Evolutionary conservation across 1,284 basidiomycete species (phyloP), one percentile per base, ranked within the genome.

Genomic region (Boletus sp.): DNA sequence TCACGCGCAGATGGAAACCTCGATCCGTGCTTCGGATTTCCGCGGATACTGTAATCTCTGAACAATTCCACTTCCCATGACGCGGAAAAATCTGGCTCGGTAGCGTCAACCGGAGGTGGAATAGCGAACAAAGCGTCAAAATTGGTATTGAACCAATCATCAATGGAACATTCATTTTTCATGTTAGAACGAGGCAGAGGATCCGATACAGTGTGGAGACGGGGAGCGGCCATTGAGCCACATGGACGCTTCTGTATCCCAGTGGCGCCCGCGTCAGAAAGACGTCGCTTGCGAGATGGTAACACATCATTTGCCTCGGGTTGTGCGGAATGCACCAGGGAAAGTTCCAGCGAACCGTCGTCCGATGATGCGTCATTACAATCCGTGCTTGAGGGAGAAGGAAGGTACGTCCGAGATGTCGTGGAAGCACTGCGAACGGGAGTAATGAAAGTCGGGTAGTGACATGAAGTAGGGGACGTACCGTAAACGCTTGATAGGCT

Each of bases 271-370:
- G 60, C 53, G 7, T 74, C 71, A 6, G 76, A 78, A 15, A 74
- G 53, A 9, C 68, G 66, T 43, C 76, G 72, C 55, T 78, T 76
- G 33, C 65, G 64, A 27, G 62, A 31, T 12, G 53, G 36, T 13
- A 29, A 9, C 4, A 27, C 27, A 16, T 11, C 2, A 16, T 37
- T 55, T 9, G 13, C 49, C 22, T 53, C 42, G 1, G 50, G 24
- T 3, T 6, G 51, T 0, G n/a, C 41, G 22, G 29, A 18, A 36
- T 45, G 22, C 1, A n/a, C 20, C 31, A 3, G 7, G 22, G 36
- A 15, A 54, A 41, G n/a, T 31, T 53, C 41, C 1, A 31, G 53
- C 8, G 56, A 59, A 42, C 31, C 12, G 15, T 39, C 0, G 1
- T 56, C n/a, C 5, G 51, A 53, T 29, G 37, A 4, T 27, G 27